phyloP scores from a whole-genome alignment of 768 basidiomycete species.

The Pulveroboletus frians region DNA sequence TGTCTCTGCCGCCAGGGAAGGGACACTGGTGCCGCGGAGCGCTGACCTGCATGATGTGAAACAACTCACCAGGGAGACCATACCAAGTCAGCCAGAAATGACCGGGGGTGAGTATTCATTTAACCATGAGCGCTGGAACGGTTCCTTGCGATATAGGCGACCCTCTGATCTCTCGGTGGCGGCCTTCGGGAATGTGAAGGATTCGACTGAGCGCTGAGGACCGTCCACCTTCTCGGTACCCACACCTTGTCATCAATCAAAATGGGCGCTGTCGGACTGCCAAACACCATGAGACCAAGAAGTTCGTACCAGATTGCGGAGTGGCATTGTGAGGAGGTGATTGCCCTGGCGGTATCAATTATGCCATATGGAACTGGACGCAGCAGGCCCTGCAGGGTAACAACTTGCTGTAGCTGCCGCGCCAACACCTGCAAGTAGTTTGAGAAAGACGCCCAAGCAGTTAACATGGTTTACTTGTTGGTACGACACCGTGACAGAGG shows the following conservation, averaged over 20 bases:
- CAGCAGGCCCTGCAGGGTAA: background rate
- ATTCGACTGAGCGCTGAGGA: background rate
- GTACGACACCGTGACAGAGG: background rate
- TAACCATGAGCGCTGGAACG: background rate
- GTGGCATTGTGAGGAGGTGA: background rate
- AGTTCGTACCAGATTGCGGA: background rate
- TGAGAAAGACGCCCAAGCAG: background rate
- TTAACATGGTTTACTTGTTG: background rate
- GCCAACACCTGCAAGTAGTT: background rate
- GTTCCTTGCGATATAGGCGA: background rate
- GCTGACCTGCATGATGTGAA: background rate
- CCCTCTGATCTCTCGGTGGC: background rate
- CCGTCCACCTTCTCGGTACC: background rate
- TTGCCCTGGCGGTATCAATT: background rate
- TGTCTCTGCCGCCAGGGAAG: background rate
- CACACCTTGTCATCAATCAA: background rate
- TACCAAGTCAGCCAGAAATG: background rate
- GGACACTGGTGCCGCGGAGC: background rate
- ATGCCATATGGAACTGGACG: background rate
- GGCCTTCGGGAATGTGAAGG: background rate
- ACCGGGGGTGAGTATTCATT: background rate
- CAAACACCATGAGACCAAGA: background rate
- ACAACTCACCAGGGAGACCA: background rate
- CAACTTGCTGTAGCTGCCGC: conserved; percentile 2
- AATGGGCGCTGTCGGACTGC: background rate